Evolutionary conservation across 495 filamentous ascomycete species (phyloP).

Genomic region (Daldinia concentrica): DNA sequence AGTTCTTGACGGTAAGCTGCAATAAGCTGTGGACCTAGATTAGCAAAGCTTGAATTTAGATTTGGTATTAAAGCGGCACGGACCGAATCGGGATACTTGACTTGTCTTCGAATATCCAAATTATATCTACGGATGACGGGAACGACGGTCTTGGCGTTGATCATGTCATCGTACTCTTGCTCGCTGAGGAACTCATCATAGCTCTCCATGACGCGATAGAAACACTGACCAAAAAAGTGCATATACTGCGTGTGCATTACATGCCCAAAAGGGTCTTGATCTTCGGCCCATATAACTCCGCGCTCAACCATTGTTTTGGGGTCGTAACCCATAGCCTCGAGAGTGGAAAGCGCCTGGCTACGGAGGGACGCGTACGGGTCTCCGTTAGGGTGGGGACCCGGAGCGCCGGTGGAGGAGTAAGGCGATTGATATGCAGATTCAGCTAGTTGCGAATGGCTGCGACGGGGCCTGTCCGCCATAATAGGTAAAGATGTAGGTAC

Average conservation of each 20-base stretch:
- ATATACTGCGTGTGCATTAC: conserved; percentile 47
- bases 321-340: conserved; percentile 50
- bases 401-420: conserved; percentile 43
- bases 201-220: conserved; percentile 50
- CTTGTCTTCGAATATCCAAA: conserved; percentile 38
- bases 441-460: conserved; percentile 15
- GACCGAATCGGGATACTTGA: conserved; percentile 50
- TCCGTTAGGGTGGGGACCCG: conserved; percentile 43
- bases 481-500: neutral
- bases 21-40: conserved; percentile 37
- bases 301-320: conserved; percentile 49
- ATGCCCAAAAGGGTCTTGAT: conserved; percentile 49
- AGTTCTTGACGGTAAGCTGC: conserved; percentile 42
- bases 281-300: conserved; percentile 48
- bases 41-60: neutral
- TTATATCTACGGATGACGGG: conserved; percentile 44
- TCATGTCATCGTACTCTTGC: conserved; percentile 47
- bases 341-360: conserved; percentile 38
- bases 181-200: conserved; percentile 44
- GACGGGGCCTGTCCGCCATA: neutral
- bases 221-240: conserved; percentile 43
- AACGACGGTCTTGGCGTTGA: conserved; percentile 36
- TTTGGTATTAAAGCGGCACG: conserved; percentile 9
- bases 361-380: conserved; percentile 46
- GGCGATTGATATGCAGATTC: conserved; percentile 46